Evolutionary conservation across 352 stramenopile genomes (phyloP), one percentile per base, ranked within the genome.

Genomic region (Globisporangium okanoganense): DNA sequence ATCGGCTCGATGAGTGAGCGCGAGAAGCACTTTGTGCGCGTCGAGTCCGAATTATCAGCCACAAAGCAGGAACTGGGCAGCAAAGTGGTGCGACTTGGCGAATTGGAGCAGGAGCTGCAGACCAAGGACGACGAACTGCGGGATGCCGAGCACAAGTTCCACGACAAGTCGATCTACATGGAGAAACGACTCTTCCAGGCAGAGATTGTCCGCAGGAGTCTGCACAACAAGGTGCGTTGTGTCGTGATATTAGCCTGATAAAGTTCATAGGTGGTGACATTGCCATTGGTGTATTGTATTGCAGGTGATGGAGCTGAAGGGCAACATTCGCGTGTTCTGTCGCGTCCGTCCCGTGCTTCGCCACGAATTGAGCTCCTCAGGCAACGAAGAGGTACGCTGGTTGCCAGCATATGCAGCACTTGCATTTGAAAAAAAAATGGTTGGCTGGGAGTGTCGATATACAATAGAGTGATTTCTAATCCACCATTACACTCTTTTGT

Each of bases 311-410:
- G 91, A 98, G 65, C 69, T 99, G 4, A 98, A 97, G 72, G 96
- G 96, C 22, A 99, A 98, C 67, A 98, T 99, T 59, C 86, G 96
- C 8, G 95, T 98, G 0, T 98, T 98, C 71, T 97, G 97, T 41
- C 88, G 96, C 25, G 93, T 99, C 1, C 81, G 96, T 10, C 97
- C 97, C 36, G 65, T 95, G 24, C 70, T 98, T 31, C 49, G 61
- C 0, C 71, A 81, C 25, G 94, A 98, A 67, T 38, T 67, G 14
- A 45, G 51, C 24, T 61, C 45, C 0, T 72, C 67, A 18, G 72
- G 53, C 9, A 73, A 64, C 24, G 78, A 90, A 64, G 71, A 82
- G 67, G 82, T 91, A 59, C 20, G 41, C 8, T 20, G 38, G 38
- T 8, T 2, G 3, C 16, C 14, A 44, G 10, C 16, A 20, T 44